A percentile compares a stretch with the other conserved stretches of the same genome.
Evolutionary conservation across 164 flowering plant genomes (phyloP).

Genomic region (Platanus orientalis): DNA sequence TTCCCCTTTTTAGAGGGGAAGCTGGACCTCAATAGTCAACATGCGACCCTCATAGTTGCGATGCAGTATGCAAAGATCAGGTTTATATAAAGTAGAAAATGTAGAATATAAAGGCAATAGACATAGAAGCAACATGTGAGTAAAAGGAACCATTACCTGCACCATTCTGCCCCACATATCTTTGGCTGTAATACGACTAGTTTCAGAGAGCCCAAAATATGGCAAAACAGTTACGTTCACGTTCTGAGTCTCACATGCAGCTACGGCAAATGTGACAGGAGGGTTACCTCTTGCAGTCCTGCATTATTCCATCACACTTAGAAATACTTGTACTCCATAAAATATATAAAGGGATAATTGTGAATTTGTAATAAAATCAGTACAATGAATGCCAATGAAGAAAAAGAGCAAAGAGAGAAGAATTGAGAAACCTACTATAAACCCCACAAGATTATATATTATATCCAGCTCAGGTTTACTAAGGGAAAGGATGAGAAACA

Average conservation of each 20-base stretch:
- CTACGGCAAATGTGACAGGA: constrained; percentile 90
- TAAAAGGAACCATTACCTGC: constrained; percentile 37
- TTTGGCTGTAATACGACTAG: constrained; percentile 59
- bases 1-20: no score
- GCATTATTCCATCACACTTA: constrained; percentile 19
- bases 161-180: constrained; percentile 81
- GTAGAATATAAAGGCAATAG: neutral
- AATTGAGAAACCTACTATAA: neutral
- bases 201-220: constrained; percentile 70
- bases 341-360: neutral
- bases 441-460: neutral
- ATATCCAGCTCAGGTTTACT: neutral
- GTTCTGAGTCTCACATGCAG: constrained; percentile 93
- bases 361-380: neutral
- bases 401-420: neutral
- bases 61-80: no score
- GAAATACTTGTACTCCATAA: neutral
- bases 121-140: neutral
- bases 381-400: neutral
- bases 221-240: constrained; percentile 86
- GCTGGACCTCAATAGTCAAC: no score
- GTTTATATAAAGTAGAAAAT: no score
- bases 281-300: constrained; percentile 86
- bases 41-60: no score
- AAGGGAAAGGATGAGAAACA: neutral